A percentile compares a stretch with the other conserved stretches of the same genome.
Conservation (phyloP, 2,329 filamentous ascomycete genomes). For the Penicillium sp. region DNA sequence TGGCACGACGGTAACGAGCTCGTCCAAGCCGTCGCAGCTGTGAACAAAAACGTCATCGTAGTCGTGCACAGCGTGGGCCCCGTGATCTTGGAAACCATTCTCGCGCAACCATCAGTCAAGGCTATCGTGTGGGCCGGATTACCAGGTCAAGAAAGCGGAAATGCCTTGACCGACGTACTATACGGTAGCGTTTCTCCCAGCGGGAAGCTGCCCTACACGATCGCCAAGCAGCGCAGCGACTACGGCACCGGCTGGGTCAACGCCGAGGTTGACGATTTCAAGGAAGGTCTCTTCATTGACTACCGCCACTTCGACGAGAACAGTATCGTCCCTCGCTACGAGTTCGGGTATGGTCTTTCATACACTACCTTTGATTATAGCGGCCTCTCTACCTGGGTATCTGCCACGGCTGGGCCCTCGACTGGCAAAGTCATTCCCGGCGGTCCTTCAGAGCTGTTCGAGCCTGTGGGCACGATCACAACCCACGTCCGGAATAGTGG, state of each 20-base stretch:
- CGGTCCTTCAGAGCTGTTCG: not conserved
- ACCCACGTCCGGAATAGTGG: slow-evolving; percentile 54
- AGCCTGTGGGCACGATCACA: slow-evolving; percentile 46
- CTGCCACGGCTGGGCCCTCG: slow-evolving; percentile 36
- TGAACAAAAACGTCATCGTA: slow-evolving; percentile 63
- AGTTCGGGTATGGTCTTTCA: slow-evolving; percentile 57
- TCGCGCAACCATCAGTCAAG: slow-evolving; percentile 63
- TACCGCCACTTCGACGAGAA: slow-evolving; percentile 55
- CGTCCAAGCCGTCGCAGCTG: slow-evolving; percentile 55
- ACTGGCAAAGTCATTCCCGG: not conserved
- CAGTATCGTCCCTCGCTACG: slow-evolving; percentile 52
- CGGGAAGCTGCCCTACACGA: slow-evolving; percentile 63
- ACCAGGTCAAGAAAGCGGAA: slow-evolving; percentile 56
- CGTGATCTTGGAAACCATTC: slow-evolving; percentile 60
- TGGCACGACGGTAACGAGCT: slow-evolving; percentile 47
- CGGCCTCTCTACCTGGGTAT: slow-evolving; percentile 49
- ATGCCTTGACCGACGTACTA: slow-evolving; percentile 46
- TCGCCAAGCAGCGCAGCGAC: slow-evolving; percentile 55
- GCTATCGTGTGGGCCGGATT: slow-evolving; percentile 64
- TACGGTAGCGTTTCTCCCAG: slow-evolving; percentile 45
- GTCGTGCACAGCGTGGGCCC: slow-evolving; percentile 64
- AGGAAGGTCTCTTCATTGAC: slow-evolving; percentile 54
- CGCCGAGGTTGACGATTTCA: slow-evolving; percentile 40
- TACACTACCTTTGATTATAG: slow-evolving; percentile 56
- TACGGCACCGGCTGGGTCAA: slow-evolving; percentile 37